phyloP scores from a whole-genome alignment of 345 rosid species.

The Eucalyptus pumila region DNA sequence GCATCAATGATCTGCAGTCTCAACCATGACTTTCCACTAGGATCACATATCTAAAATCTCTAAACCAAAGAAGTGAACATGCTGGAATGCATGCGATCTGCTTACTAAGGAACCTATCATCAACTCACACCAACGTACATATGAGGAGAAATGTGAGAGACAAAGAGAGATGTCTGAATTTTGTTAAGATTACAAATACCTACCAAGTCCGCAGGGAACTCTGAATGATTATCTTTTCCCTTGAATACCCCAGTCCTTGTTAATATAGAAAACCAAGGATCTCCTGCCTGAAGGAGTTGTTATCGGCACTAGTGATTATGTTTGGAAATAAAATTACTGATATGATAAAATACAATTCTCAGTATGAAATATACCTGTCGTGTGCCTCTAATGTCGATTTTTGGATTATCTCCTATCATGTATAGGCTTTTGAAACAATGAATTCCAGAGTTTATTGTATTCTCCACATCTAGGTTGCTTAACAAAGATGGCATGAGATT shows the following conservation, averaged over 20 bases:
- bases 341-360: not conserved
- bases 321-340: not conserved
- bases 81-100: not conserved
- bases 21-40: not conserved
- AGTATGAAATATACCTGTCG: conserved; percentile 30
- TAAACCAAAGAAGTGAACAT: not conserved
- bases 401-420: conserved; percentile 88
- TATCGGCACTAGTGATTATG: not conserved
- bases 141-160: not conserved
- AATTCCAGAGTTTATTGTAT: conserved; percentile 1
- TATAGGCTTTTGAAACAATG: conserved; percentile 47
- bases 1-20: not conserved
- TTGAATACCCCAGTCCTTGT: conserved; percentile 89
- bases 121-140: not conserved
- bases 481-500: conserved; percentile 22
- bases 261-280: conserved; percentile 86
- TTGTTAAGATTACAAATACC: not conserved
- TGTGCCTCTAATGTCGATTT: conserved; percentile 68
- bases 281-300: conserved; percentile 45
- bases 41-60: not conserved
- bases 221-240: conserved; percentile 44
- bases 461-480: not conserved
- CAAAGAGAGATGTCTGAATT: not conserved
- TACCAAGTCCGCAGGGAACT: conserved; percentile 73
- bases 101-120: not conserved